Evolutionary conservation across 768 basidiomycete genomes (phyloP).

Genomic region (Russula compacta): DNA sequence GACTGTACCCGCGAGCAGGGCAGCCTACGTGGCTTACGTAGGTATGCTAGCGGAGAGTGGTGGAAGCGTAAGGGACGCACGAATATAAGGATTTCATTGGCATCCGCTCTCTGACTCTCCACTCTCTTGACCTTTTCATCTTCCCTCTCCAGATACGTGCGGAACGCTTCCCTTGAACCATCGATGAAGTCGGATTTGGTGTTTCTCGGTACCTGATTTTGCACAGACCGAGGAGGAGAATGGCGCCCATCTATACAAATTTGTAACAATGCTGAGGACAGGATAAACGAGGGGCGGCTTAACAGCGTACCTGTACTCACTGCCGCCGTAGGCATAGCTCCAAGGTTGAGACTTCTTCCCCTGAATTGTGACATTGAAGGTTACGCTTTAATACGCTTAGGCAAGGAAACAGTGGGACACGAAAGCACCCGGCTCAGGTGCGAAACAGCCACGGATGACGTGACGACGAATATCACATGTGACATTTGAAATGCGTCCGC

Average conservation of each 20-base stretch:
- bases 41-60: not conserved
- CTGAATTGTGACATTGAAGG: slow-evolving; percentile 5
- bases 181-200: not conserved
- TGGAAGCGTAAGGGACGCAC: not conserved
- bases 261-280: not conserved
- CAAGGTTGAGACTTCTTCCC: not conserved
- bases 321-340: not conserved
- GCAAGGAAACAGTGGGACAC: not conserved
- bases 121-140: not conserved
- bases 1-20: slow-evolving; percentile 4
- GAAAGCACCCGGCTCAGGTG: too few relatives aligned
- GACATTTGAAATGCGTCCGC: too few relatives aligned
- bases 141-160: not conserved
- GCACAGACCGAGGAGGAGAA: not conserved
- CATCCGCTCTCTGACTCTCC: not conserved
- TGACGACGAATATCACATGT: not conserved
- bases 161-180: not conserved
- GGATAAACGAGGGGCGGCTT: not conserved
- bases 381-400: not conserved
- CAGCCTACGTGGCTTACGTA: not conserved
- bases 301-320: not conserved
- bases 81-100: slow-evolving; percentile 2
- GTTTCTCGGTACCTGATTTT: not conserved
- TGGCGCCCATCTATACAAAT: slow-evolving; percentile 1
- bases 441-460: not conserved